Evolutionary conservation across 257 asterid species (phyloP).

Genomic region (Fraxinus cuspidata): DNA sequence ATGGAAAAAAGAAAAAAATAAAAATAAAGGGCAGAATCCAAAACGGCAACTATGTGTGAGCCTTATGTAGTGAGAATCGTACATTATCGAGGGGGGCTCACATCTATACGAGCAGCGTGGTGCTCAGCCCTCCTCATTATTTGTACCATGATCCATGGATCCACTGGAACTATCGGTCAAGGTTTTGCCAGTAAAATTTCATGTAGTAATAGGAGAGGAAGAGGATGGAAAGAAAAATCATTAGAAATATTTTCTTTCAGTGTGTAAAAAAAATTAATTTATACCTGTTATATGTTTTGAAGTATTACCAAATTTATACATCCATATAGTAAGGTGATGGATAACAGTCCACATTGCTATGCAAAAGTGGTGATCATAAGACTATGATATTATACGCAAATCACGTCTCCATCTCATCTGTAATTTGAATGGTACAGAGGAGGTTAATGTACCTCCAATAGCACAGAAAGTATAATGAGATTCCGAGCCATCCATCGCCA

Average conservation of each 20-base stretch:
- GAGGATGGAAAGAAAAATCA: not conserved
- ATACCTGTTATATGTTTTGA: not conserved
- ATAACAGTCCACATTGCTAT: not conserved
- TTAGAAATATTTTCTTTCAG: not conserved
- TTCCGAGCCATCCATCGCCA: constrained; percentile 63
- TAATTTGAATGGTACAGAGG: not conserved
- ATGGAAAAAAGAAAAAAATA: too few relatives aligned
- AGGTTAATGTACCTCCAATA: constrained; percentile 61
- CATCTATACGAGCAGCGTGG: not conserved
- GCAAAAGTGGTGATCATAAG: not conserved
- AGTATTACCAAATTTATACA: not conserved
- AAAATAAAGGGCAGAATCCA: not conserved
- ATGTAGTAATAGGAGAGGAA: not conserved
- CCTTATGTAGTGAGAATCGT: not conserved
- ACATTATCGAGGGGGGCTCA: not conserved
- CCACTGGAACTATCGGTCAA: not conserved
- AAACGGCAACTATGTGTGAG: not conserved
- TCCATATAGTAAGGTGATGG: not conserved
- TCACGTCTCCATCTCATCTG: not conserved
- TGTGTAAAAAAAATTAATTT: not conserved
- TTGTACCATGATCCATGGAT: not conserved
- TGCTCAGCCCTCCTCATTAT: not conserved
- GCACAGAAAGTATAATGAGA: constrained; percentile 58
- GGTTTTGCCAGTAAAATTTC: not conserved
- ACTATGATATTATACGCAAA: not conserved